Conservation (phyloP, 305 asterid genomes). For the Caryopteris hybrid region DNA sequence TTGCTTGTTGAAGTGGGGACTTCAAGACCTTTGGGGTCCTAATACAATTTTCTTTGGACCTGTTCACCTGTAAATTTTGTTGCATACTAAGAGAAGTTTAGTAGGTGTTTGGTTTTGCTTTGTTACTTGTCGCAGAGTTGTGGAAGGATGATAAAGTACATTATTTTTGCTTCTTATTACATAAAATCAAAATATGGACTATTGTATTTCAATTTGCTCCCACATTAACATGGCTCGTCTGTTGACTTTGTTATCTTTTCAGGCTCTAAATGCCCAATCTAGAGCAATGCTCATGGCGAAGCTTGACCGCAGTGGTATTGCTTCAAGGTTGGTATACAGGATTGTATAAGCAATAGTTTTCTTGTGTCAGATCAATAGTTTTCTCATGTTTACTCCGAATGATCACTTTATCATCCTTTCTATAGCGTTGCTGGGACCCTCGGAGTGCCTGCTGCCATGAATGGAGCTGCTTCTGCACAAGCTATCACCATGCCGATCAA, state of each 20-base stretch:
- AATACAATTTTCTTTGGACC: no score
- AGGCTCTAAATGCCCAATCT: constrained; percentile 95
- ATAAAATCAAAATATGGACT: background rate
- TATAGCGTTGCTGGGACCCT: constrained; percentile 65
- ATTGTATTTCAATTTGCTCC: no score
- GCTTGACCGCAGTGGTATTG: constrained; percentile 89
- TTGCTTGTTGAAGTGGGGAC: background rate
- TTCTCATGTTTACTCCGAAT: background rate
- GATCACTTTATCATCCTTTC: constrained; percentile 10
- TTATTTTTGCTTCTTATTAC: background rate
- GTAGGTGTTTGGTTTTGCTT: background rate
- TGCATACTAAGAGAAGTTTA: no score
- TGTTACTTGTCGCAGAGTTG: background rate
- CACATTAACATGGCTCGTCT: constrained; percentile 7
- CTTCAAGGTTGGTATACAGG: constrained; percentile 55
- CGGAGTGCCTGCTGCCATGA: constrained; percentile 61
- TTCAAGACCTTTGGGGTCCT: no score
- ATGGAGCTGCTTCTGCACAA: constrained; percentile 66
- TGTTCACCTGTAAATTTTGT: no score
- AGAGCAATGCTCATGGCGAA: constrained; percentile 95
- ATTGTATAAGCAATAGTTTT: no score
- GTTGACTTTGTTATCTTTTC: constrained; percentile 19
- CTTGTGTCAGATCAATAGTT: constrained; percentile 7
- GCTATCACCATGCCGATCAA: constrained; percentile 58
- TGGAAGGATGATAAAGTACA: background rate